Evolutionary conservation across 148 eudicot genomes (phyloP), one percentile per base, ranked within the genome.

Genomic region (Heliosperma pusillum): DNA sequence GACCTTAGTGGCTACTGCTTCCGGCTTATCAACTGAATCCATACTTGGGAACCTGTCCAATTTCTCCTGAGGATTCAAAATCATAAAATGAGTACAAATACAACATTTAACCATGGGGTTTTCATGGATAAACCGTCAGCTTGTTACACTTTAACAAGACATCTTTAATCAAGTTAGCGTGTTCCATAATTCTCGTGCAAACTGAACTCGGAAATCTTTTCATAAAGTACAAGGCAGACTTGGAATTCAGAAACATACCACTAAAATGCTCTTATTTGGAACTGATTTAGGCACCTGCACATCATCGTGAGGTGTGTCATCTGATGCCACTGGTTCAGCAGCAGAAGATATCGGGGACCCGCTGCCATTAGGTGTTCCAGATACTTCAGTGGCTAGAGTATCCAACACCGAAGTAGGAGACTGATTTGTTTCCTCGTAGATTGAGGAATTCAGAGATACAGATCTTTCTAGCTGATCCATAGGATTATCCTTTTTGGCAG

Each of bases 391-490:
- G 25, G 77, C 90, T 33, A 73, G 22, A 4, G 82, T 72, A 29
- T 91, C 95, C 47, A 94, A 73, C 17, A 94, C 93, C n/a, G 98
- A 94, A 55, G 89, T 86, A 10, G 97, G 97, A 70, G 97, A 94
- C 26, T 80, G 93, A 73, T 91, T 81, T 26, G 86, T 91, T 79
- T 73, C 88, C 25, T 83, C 89, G 0, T 77, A 80, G 17, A 70
- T 29, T 27, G 85, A 86, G 12, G 82, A 76, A 76, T 78, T 80
- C 0, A 87, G 90, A 62, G 97, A 88, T 9, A 68, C 55, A 57
- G 87, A 86, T 66, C 85, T 77, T 25, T 50, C 80, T 70, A 62
- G 79, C 58, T 83, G 80, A 72, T 88, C 88, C 61, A 72, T 56
- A 5, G 62, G 57, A 47, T 76, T 75, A 15, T 77, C 84, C 29